Evolutionary conservation across 164 flowering plant species (phyloP).

Genomic region (Kalanchoe fedtschenkoi): DNA sequence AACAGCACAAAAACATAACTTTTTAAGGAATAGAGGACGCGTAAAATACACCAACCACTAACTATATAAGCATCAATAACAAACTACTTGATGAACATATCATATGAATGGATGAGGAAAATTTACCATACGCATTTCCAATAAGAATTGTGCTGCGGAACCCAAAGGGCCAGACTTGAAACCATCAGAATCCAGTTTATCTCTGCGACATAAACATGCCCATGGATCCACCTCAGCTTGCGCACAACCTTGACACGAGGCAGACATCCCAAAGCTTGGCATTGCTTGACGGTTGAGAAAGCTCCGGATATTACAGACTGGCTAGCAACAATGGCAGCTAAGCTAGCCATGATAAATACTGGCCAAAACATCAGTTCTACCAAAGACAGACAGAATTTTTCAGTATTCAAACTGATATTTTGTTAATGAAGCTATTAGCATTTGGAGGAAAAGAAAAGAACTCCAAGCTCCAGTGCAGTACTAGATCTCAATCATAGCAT

Average conservation of each 20-base stretch:
- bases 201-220: constrained; percentile 59
- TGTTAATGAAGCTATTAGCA: too few species aligned
- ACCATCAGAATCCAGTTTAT: constrained; percentile 73
- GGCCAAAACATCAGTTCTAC: constrained; percentile 52
- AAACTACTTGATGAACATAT: not conserved
- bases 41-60: not conserved
- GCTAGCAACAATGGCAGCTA: constrained; percentile 54
- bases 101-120: not conserved
- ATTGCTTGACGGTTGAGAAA: constrained; percentile 49
- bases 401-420: too few species aligned
- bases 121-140: constrained; percentile 63
- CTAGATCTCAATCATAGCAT: too few species aligned
- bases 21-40: not conserved
- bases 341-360: constrained; percentile 33
- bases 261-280: constrained; percentile 61
- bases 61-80: too few species aligned
- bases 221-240: constrained; percentile 39
- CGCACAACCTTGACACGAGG: constrained; percentile 66
- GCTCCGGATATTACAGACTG: constrained; percentile 53
- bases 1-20: not conserved
- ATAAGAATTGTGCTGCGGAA: constrained; percentile 36
- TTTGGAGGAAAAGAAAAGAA: too few species aligned
- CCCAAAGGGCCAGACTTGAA: constrained; percentile 41
- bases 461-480: too few species aligned
- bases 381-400: constrained; percentile 9